phyloP scores from a whole-genome alignment of 768 basidiomycete species.

The Trichaptum fuscoviolaceum region DNA sequence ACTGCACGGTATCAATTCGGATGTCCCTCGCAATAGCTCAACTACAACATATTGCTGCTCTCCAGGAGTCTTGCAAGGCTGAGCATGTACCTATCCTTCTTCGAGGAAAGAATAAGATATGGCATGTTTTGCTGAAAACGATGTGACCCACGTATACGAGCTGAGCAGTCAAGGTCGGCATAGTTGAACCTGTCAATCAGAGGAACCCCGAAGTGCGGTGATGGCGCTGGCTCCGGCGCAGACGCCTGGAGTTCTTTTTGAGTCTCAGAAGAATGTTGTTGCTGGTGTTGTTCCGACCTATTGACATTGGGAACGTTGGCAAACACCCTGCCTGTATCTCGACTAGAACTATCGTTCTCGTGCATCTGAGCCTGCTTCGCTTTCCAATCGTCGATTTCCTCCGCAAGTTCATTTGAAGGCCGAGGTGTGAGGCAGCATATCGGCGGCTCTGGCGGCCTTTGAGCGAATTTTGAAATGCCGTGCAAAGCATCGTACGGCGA shows the following conservation, averaged over 20 bases:
- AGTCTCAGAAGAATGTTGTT: conserved; percentile 15
- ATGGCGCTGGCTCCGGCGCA: conserved; percentile 13
- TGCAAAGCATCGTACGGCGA: no score
- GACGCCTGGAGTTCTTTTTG: conserved; percentile 25
- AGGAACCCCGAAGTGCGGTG: conserved; percentile 67
- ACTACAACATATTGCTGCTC: conserved; percentile 76
- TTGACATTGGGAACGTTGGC: not conserved
- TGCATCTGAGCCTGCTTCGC: no score
- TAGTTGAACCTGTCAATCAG: conserved; percentile 91
- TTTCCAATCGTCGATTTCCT: no score
- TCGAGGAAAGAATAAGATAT: conserved; percentile 80
- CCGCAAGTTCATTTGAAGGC: no score
- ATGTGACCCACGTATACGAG: conserved; percentile 83
- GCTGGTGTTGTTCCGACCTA: conserved; percentile 16
- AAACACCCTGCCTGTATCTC: not conserved
- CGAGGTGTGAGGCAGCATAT: no score
- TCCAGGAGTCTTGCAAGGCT: conserved; percentile 58
- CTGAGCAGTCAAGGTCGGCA: conserved; percentile 88
- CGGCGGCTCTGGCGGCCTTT: no score
- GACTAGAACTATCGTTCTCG: not conserved
- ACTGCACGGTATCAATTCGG: conserved; percentile 89
- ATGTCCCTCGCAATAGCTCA: conserved; percentile 98
- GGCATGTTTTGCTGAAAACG: conserved; percentile 73
- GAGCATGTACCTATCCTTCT: conserved; percentile 95
- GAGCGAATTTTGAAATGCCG: no score